phyloP scores from a whole-genome alignment of 257 asterid species.

The Buddleja alternifolia region DNA sequence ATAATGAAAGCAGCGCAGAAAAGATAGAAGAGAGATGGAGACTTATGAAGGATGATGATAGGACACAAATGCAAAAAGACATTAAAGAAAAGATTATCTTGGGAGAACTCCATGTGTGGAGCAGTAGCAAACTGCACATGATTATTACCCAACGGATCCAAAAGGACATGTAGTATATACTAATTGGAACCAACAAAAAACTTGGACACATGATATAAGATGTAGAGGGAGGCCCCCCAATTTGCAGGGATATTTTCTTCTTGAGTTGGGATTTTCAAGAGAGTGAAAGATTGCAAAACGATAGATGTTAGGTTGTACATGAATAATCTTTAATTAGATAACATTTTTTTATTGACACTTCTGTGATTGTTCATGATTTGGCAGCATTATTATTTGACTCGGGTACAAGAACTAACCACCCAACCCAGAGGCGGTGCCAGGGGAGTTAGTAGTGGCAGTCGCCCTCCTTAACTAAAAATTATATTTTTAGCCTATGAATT shows the following conservation, averaged over 20 bases:
- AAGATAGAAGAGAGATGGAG: conserved; percentile 29
- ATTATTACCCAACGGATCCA: conserved; percentile 29
- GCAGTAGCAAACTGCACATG: too few species aligned
- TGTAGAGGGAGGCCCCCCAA: conserved; percentile 6
- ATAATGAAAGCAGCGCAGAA: conserved; percentile 12
- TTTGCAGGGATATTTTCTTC: background rate
- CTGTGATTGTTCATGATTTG: background rate
- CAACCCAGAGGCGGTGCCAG: too few species aligned
- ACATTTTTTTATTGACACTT: too few species aligned
- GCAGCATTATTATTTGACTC: too few species aligned
- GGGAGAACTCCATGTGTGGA: conserved; percentile 32
- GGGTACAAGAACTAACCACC: too few species aligned
- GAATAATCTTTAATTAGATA: too few species aligned
- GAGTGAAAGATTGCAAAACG: background rate
- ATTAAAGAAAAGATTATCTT: conserved; percentile 39
- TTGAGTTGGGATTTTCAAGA: background rate
- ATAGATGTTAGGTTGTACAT: background rate
- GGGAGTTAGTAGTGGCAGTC: too few species aligned
- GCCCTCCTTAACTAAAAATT: too few species aligned
- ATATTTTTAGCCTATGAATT: too few species aligned
- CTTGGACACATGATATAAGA: background rate
- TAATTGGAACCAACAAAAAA: conserved; percentile 32
- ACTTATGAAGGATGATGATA: conserved; percentile 28
- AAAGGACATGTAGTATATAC: conserved; percentile 34
- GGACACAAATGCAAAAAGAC: conserved; percentile 49